These are phyloP conservation scores for Cryptococcus hybrid DNA, from an alignment of 1,284 basidiomycete genomes.

Conservation along the genomic window DNA sequence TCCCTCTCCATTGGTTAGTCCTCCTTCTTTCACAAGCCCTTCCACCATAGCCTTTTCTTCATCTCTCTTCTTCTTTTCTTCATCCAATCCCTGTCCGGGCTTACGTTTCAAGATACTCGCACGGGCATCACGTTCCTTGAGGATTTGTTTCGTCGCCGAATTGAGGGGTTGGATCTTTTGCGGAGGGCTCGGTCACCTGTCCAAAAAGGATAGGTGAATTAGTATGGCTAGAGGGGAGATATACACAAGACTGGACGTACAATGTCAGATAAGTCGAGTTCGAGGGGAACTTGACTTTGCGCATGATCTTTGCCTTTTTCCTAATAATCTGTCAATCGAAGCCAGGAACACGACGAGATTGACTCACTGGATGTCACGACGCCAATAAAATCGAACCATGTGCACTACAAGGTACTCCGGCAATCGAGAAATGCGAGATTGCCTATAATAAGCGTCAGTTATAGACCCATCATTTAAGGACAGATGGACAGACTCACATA, in stretches of 20 bases:
- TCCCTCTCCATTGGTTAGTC: slow-evolving; percentile 9
- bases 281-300: slow-evolving; percentile 84
- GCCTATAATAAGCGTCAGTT: slow-evolving; percentile 32
- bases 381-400: slow-evolving; percentile 85
- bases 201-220: slow-evolving; percentile 12
- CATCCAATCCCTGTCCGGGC: slow-evolving; percentile 48
- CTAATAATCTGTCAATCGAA: slow-evolving; percentile 2
- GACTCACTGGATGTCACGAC: slow-evolving; percentile 68
- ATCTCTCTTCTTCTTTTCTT: slow-evolving; percentile 11
- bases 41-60: slow-evolving; percentile 29
- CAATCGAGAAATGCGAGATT: slow-evolving; percentile 76
- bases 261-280: slow-evolving; percentile 83
- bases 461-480: neutral
- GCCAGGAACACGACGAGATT: neutral
- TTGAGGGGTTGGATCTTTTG: slow-evolving; percentile 69
- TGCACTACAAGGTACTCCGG: slow-evolving; percentile 59
- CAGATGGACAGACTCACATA: slow-evolving; percentile 50
- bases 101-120: slow-evolving; percentile 76
- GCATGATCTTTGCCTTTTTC: slow-evolving; percentile 92
- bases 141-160: slow-evolving; percentile 69
- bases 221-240: neutral
- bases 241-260: slow-evolving; percentile 21
- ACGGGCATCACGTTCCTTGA: slow-evolving; percentile 80
- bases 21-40: slow-evolving; percentile 28
- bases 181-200: slow-evolving; percentile 69